Evolutionary conservation across 2,329 filamentous ascomycete species (phyloP).

Genomic region (Fusarium tuaranense): DNA sequence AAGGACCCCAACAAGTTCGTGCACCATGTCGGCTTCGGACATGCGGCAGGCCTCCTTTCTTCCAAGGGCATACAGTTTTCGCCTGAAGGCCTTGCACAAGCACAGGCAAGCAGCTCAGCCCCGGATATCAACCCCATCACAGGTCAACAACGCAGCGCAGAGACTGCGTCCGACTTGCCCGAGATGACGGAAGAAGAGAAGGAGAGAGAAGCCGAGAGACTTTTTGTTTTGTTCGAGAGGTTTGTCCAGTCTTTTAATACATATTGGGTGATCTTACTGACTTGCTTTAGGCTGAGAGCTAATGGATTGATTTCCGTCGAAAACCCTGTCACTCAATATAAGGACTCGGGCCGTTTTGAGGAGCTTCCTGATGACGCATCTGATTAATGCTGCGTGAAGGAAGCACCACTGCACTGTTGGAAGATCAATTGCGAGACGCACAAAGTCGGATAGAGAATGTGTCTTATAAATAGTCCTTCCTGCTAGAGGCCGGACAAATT

Average conservation of each 20-base stretch:
- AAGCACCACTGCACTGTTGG: not conserved
- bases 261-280: not conserved
- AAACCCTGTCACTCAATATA: not conserved
- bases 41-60: not conserved
- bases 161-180: not conserved
- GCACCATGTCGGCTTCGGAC: not conserved
- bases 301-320: not conserved
- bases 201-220: conserved; percentile 2
- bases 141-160: not conserved
- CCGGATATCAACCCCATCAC: not conserved
- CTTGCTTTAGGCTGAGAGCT: not conserved
- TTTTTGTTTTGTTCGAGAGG: conserved; percentile 1
- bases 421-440: not conserved
- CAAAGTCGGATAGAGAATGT: not conserved
- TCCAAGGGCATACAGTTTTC: not conserved
- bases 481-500: not conserved
- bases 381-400: not conserved
- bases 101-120: not conserved
- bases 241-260: not conserved
- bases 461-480: not conserved
- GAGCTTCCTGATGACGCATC: not conserved
- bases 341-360: not conserved
- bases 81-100: not conserved
- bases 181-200: conserved; percentile 4
- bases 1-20: not conserved